phyloP scores from a whole-genome alignment of 768 basidiomycete genomes.

The Stropharia rugosoannulata region DNA sequence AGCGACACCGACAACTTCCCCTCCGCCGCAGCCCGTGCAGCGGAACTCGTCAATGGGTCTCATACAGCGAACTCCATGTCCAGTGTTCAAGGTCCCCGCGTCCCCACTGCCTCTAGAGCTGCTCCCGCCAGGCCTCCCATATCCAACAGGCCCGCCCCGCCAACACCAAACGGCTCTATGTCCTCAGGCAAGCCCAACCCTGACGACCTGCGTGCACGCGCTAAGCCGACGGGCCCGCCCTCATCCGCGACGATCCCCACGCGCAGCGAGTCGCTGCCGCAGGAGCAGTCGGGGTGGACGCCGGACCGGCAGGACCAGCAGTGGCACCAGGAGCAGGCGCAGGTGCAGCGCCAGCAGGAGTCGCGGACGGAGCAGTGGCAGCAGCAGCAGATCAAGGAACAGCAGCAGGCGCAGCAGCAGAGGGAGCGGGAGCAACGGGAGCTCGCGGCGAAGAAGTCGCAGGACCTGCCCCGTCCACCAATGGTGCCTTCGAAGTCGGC shows the following conservation, averaged over 20 bases:
- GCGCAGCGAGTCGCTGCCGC: slow-evolving; percentile 50
- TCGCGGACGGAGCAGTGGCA: slow-evolving; percentile 31
- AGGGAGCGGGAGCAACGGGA: slow-evolving; percentile 24
- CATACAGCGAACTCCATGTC: slow-evolving; percentile 36
- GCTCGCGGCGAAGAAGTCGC: slow-evolving; percentile 25
- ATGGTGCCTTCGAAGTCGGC: slow-evolving; percentile 39
- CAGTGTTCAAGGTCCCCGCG: slow-evolving; percentile 27
- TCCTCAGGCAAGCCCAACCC: slow-evolving; percentile 42
- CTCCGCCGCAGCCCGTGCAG: slow-evolving; percentile 55
- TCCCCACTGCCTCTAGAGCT: slow-evolving; percentile 25
- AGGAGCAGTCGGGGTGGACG: slow-evolving; percentile 21
- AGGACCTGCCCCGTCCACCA: slow-evolving; percentile 32
- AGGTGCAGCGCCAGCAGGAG: slow-evolving; percentile 26
- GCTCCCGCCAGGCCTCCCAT: slow-evolving; percentile 28
- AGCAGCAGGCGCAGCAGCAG: slow-evolving; percentile 32
- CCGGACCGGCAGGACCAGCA: slow-evolving; percentile 29
- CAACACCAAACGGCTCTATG: slow-evolving; percentile 55
- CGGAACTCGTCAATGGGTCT: slow-evolving; percentile 61
- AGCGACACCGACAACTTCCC: slow-evolving; percentile 40
- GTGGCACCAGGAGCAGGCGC: slow-evolving; percentile 27
- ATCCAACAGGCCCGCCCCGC: slow-evolving; percentile 67
- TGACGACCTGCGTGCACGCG: slow-evolving; percentile 64
- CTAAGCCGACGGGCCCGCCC: slow-evolving; percentile 56
- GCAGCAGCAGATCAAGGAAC: slow-evolving; percentile 36
- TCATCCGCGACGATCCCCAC: slow-evolving; percentile 30